Percentiles rank a stretch among this genome's conserved stretches.
phyloP scores from a whole-genome alignment of 1,139 yeast genomes.

The Saccharomyces hybrid region DNA sequence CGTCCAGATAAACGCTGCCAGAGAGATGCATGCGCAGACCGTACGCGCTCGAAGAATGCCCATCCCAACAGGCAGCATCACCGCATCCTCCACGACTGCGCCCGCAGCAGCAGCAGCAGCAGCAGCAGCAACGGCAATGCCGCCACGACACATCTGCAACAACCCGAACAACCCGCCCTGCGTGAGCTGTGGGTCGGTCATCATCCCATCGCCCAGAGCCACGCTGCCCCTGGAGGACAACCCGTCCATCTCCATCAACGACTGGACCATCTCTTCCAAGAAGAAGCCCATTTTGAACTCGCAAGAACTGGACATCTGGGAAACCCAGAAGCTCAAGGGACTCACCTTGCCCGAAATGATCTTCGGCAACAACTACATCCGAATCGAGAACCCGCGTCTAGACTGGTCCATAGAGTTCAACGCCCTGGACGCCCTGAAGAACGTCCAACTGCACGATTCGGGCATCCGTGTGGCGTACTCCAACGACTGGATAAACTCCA shows the following conservation, averaged over 20 bases:
- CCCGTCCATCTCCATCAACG: constrained; percentile 57
- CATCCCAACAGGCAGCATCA: constrained; percentile 7
- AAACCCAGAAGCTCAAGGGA: constrained; percentile 38
- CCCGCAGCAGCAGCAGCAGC: constrained; percentile 16
- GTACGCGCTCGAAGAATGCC: constrained; percentile 25
- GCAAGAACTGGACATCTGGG: constrained; percentile 63
- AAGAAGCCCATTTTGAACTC: constrained; percentile 74
- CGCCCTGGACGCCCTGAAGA: constrained; percentile 71
- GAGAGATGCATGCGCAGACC: constrained; percentile 47
- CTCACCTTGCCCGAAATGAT: constrained; percentile 97
- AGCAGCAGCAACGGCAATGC: constrained; percentile 17
- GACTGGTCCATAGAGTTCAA: constrained; percentile 54
- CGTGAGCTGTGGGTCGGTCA: constrained; percentile 57
- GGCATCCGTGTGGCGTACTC: constrained; percentile 71
- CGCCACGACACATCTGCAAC: constrained; percentile 23
- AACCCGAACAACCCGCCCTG: constrained; percentile 41
- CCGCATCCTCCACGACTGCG: constrained; percentile 3
- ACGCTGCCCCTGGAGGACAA: constrained; percentile 52
- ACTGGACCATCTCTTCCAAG: constrained; percentile 70
- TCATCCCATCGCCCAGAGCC: constrained; percentile 66
- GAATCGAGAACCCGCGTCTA: constrained; percentile 36
- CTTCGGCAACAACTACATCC: constrained; percentile 82
- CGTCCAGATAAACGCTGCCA: constrained; percentile 51
- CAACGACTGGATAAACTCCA: constrained; percentile 73
- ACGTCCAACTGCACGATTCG: constrained; percentile 47